phyloP scores from a whole-genome alignment of 2,329 filamentous ascomycete species.

The Septoria linicola region DNA sequence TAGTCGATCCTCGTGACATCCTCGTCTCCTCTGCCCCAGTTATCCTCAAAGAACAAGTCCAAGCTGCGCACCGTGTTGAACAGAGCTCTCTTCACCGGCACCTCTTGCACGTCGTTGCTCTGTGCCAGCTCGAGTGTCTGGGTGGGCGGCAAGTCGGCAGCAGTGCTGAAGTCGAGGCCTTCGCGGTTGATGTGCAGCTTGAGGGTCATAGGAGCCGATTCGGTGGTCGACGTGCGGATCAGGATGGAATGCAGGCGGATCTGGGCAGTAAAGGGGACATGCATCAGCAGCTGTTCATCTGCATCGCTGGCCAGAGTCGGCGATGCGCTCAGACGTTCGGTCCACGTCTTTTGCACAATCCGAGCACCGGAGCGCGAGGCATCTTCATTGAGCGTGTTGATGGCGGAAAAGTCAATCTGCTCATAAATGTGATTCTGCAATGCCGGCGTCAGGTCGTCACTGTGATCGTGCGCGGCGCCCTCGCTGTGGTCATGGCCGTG shows the following conservation, averaged over 20 bases:
- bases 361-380: constrained; percentile 65
- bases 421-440: constrained; percentile 88
- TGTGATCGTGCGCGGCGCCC: constrained; percentile 73
- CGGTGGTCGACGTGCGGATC: constrained; percentile 71
- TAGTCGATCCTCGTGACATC: constrained; percentile 78
- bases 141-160: constrained; percentile 58
- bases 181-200: constrained; percentile 86
- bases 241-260: constrained; percentile 89
- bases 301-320: constrained; percentile 82
- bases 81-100: constrained; percentile 80
- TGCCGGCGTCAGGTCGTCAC: constrained; percentile 87
- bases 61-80: constrained; percentile 85
- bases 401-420: constrained; percentile 83
- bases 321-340: constrained; percentile 66
- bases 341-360: constrained; percentile 89
- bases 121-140: constrained; percentile 77
- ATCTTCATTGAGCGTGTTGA: constrained; percentile 82
- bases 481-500: constrained; percentile 54
- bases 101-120: constrained; percentile 78
- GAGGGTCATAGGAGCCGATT: constrained; percentile 74
- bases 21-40: constrained; percentile 74
- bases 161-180: constrained; percentile 79
- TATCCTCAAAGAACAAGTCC: constrained; percentile 86
- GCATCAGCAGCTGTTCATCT: constrained; percentile 92
- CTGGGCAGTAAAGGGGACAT: constrained; percentile 92